phyloP scores from a whole-genome alignment of 1,139 yeast species.

The Candida freyschussii region DNA sequence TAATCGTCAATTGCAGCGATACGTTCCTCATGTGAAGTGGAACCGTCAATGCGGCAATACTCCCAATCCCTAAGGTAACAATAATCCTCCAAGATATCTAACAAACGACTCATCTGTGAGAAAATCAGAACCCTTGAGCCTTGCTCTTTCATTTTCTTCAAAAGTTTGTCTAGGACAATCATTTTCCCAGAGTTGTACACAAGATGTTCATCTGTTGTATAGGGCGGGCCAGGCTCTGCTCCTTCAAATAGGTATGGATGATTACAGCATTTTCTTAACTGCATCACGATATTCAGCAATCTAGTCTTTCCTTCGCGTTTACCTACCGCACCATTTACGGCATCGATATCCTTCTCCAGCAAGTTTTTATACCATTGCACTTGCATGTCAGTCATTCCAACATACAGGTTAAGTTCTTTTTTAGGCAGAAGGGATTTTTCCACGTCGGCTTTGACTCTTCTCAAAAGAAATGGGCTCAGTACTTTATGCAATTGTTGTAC shows the following conservation, averaged over 20 bases:
- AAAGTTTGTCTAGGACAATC: conserved; percentile 79
- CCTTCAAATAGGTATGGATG: conserved; percentile 97
- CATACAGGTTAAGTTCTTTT: conserved; percentile 82
- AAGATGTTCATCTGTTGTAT: conserved; percentile 91
- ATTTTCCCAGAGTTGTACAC: conserved; percentile 85
- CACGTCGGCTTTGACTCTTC: conserved; percentile 90
- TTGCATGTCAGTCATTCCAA: conserved; percentile 96
- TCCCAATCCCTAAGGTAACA: conserved; percentile 78
- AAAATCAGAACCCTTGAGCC: conserved; percentile 91
- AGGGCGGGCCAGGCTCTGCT: conserved; percentile 99
- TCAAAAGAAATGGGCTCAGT: conserved; percentile 77
- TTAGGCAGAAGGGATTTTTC: conserved; percentile 88
- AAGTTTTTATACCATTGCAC: conserved; percentile 83
- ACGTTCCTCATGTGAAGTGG: conserved; percentile 91
- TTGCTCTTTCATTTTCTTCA: conserved; percentile 63
- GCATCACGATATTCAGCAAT: conserved; percentile 91
- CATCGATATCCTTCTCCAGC: conserved; percentile 90
- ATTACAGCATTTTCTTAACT: conserved; percentile 90
- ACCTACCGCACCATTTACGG: conserved; percentile 89
- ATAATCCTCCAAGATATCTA: conserved; percentile 91
- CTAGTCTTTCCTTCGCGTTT: conserved; percentile 89
- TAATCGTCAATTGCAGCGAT: conserved; percentile 89
- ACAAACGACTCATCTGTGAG: conserved; percentile 89
- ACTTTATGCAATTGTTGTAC: conserved; percentile 84
- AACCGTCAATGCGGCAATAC: conserved; percentile 93